Evolutionary conservation across 352 stramenopile genomes (phyloP).

Genomic region (Phytopythium ostracodes): DNA sequence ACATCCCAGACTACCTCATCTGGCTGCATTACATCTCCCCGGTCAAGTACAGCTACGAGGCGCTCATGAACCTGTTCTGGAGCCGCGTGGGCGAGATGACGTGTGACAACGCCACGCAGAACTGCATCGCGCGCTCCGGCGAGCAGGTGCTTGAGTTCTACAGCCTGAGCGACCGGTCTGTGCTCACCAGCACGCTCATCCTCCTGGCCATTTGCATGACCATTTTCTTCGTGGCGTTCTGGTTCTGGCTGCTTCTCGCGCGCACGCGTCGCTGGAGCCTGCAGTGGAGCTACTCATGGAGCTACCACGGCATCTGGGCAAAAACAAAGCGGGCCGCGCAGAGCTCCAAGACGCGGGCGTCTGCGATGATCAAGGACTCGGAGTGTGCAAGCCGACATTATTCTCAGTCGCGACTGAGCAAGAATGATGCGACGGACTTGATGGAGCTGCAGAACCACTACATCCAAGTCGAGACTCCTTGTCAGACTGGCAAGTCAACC

Average conservation of each 20-base stretch:
- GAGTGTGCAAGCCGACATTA: background rate
- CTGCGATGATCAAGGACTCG: background rate
- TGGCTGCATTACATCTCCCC: slow-evolving; percentile 67
- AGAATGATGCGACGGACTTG: background rate
- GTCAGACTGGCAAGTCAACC: slow-evolving; percentile 5
- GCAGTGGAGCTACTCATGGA: slow-evolving; percentile 30
- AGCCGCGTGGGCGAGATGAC: slow-evolving; percentile 27
- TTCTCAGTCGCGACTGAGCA: background rate
- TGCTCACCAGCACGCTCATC: slow-evolving; percentile 27
- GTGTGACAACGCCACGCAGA: slow-evolving; percentile 23
- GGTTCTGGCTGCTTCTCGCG: slow-evolving; percentile 20
- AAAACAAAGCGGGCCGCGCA: background rate
- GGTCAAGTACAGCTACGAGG: slow-evolving; percentile 46
- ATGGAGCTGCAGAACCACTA: slow-evolving; percentile 22
- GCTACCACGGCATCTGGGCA: slow-evolving; percentile 3
- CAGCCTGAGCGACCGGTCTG: slow-evolving; percentile 34
- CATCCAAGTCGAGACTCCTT: slow-evolving; percentile 31
- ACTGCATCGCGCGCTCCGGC: slow-evolving; percentile 31
- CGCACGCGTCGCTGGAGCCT: slow-evolving; percentile 20
- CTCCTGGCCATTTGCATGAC: slow-evolving; percentile 30
- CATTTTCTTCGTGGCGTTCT: slow-evolving; percentile 33
- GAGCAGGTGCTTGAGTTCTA: slow-evolving; percentile 42
- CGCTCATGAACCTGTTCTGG: slow-evolving; percentile 51
- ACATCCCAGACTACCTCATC: slow-evolving; percentile 41
- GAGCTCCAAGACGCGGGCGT: background rate